Percentiles rank a stretch among this genome's conserved stretches.
Evolutionary conservation across 2,329 filamentous ascomycete genomes (phyloP).

Genomic region (Colletotrichum brevisporum): DNA sequence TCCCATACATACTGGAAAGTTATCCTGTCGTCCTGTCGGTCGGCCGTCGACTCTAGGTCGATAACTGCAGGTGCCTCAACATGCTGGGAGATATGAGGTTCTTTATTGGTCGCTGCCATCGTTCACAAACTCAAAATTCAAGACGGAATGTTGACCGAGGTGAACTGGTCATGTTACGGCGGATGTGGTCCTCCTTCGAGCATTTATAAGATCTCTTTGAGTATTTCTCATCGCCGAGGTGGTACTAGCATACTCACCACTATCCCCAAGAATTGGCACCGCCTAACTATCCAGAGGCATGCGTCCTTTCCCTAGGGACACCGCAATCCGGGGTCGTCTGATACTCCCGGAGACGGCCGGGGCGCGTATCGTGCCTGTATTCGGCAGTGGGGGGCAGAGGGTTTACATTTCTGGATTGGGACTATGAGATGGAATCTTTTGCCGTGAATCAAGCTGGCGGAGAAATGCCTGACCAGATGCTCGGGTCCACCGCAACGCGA

Average conservation of each 20-base stretch:
- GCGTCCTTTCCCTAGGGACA: not conserved
- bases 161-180: not conserved
- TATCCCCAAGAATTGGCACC: not conserved
- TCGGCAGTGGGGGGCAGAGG: conserved; percentile 10
- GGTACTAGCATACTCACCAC: not conserved
- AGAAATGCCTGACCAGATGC: not conserved
- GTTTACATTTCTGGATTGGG: conserved; percentile 12
- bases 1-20: conserved; percentile 23
- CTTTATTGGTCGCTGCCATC: not conserved
- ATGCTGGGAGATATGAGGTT: not conserved
- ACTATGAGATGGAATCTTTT: not conserved
- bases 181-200: not conserved
- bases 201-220: conserved; percentile 2
- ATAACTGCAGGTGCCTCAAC: conserved; percentile 13
- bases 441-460: conserved; percentile 1
- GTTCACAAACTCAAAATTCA: not conserved
- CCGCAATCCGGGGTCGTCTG: not conserved
- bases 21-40: conserved; percentile 16
- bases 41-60: conserved; percentile 13
- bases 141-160: not conserved
- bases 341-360: conserved; percentile 10
- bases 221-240: not conserved
- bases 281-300: not conserved
- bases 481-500: conserved; percentile 1
- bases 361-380: conserved; percentile 15